Evolutionary conservation across 78 protist species (phyloP).

Genomic region (Capsaspora owczarzaki): DNA sequence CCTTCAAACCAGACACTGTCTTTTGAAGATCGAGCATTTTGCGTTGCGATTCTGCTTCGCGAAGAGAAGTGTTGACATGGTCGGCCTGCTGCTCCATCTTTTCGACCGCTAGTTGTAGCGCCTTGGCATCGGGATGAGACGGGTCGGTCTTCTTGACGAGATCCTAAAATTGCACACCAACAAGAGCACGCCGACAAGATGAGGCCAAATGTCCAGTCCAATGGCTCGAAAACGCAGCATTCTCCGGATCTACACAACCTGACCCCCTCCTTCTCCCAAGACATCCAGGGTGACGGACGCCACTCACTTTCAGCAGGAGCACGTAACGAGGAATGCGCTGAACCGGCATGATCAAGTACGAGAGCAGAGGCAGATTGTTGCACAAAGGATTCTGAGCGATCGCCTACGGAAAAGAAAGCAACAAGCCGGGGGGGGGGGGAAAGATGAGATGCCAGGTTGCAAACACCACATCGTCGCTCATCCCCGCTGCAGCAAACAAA

Average conservation of each 20-base stretch:
- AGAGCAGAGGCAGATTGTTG: background rate
- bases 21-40: background rate
- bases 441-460: background rate
- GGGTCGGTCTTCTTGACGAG: background rate
- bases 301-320: constrained; percentile 9
- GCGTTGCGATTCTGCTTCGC: background rate
- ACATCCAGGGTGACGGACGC: too few species aligned
- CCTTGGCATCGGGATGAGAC: background rate
- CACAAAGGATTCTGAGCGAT: background rate
- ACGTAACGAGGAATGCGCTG: constrained; percentile 29
- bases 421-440: background rate
- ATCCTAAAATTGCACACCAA: background rate
- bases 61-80: background rate
- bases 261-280: too few species aligned
- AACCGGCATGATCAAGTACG: constrained; percentile 11
- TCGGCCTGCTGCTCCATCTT: background rate
- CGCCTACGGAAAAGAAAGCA: background rate
- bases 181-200: too few species aligned
- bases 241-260: too few species aligned
- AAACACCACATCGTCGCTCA: too few species aligned
- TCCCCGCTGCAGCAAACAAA: too few species aligned
- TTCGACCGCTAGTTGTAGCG: background rate
- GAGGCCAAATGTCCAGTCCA: too few species aligned
- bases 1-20: background rate
- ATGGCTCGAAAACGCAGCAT: too few species aligned